These are phyloP conservation scores for Pichia eremophila DNA, from an alignment of 805 yeast genomes.

Conservation along the genomic window DNA sequence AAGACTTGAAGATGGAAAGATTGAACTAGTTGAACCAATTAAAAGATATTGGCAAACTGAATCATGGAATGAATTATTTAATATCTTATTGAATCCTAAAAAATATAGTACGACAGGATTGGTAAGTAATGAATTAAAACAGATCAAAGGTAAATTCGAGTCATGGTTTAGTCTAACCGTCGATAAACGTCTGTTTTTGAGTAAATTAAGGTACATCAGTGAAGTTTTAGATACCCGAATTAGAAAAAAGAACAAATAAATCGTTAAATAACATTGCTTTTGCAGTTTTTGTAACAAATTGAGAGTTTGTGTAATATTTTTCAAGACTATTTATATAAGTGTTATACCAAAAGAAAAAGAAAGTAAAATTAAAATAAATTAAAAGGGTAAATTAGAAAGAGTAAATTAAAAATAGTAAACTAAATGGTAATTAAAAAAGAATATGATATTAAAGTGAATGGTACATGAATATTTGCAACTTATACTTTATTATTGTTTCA, in stretches of 20 bases:
- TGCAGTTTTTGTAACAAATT: no score
- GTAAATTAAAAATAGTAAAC: no score
- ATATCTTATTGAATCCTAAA: slow-evolving; percentile 52
- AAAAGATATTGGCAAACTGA: slow-evolving; percentile 71
- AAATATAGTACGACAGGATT: not conserved
- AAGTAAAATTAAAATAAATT: not conserved
- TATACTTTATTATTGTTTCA: not conserved
- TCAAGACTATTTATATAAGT: no score
- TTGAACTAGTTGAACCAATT: slow-evolving; percentile 34
- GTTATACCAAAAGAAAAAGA: no score
- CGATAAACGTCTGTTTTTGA: slow-evolving; percentile 6
- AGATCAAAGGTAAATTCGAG: slow-evolving; percentile 8
- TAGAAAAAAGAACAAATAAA: slow-evolving; percentile 1
- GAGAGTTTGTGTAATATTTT: no score
- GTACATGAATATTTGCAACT: no score
- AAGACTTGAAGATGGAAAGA: slow-evolving; percentile 16
- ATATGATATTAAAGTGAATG: not conserved
- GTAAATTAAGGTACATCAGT: slow-evolving; percentile 7
- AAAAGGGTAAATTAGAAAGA: not conserved
- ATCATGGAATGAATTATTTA: slow-evolving; percentile 63
- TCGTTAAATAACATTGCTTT: no score
- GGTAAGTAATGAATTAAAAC: slow-evolving; percentile 1
- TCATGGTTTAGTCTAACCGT: slow-evolving; percentile 13
- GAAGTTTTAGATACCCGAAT: slow-evolving; percentile 3
- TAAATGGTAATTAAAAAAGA: not conserved